Base-by-base conservation (phyloP, 441 rosid species). In the Populus hybrid region DNA sequence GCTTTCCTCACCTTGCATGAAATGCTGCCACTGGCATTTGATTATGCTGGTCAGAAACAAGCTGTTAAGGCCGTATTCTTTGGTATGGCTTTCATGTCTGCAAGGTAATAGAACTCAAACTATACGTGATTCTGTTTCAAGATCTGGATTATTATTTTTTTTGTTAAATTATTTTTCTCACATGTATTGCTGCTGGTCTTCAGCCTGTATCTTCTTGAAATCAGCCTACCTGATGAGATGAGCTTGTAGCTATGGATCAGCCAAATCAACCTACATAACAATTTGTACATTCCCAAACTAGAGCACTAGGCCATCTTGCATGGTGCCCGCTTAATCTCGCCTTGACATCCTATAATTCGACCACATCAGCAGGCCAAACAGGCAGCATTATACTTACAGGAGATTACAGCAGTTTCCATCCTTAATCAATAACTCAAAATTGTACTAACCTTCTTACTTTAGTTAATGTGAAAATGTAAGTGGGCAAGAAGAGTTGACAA, bases 61-160 rank as follows among this genome's bases (percentile, higher is more conserved):
- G 98, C 99, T 74, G 97, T 94, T 38, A 97, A 97, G 83, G 98
- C 98, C 69, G 97, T 94, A 68, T 97, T 97, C 89, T 69, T 92
- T 16, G 99, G 99, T 50, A 97, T 97, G 99, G 98, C 98, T 68
- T 97, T 92, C 89, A 97, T 97, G 98, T 97, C 99, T 42, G 97
- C 98, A 65, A 97, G 99, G 99, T 96, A 90, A 82, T 53, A 64
- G 76, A 38, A 74, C 53, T 65, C 2, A 26, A 26, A 26, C 26
- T 26, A 26, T 26, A 26, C 26, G 1, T 26, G 26, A 5, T 76
- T 6, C 24, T 73, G 56, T 72, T 65, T 56, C 24, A 38, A 72
- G 64, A 71, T 64, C 69, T 12, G 18, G 2, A n/a, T n/a, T n/a
- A n/a, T 53, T 53, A 5, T 18, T 53, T 5, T 18, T 16, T 16